A percentile compares a stretch with the other conserved stretches of the same genome.
Evolutionary conservation across 108 stramenopile genomes (phyloP).

Genomic region (Cyclotella cryptica): DNA sequence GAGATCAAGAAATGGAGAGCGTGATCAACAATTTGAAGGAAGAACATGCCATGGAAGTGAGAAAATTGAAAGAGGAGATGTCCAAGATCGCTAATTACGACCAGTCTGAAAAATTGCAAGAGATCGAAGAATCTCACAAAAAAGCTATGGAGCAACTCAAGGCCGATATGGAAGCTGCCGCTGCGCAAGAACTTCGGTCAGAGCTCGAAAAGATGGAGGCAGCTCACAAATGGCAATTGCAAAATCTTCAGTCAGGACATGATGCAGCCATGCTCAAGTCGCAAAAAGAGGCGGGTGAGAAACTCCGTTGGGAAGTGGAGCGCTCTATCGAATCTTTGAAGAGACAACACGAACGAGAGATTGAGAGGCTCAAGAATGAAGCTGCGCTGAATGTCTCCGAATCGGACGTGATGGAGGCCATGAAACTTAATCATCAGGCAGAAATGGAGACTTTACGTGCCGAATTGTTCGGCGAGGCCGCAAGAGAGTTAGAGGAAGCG

Average conservation of each 20-base stretch:
- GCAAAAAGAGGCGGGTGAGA: slow-evolving; percentile 26
- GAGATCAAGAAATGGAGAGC: slow-evolving; percentile 3
- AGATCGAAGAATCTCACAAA: slow-evolving; percentile 21
- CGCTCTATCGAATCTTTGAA: slow-evolving; percentile 20
- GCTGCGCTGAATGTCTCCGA: background rate
- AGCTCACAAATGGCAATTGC: slow-evolving; percentile 11
- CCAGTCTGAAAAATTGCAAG: slow-evolving; percentile 4
- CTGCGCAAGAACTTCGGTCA: slow-evolving; percentile 9
- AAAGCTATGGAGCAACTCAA: slow-evolving; percentile 25
- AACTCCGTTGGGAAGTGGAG: slow-evolving; percentile 17
- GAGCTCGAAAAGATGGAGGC: slow-evolving; percentile 28
- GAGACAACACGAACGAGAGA: slow-evolving; percentile 24
- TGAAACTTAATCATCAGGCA: slow-evolving; percentile 26
- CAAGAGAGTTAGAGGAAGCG: slow-evolving; percentile 13
- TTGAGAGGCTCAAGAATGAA: slow-evolving; percentile 18
- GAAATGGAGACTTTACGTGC: slow-evolving; percentile 25
- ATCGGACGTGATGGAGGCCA: slow-evolving; percentile 10
- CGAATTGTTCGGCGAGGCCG: slow-evolving; percentile 8
- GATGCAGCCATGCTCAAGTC: slow-evolving; percentile 7
- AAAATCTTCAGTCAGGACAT: slow-evolving; percentile 22
- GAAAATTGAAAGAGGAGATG: slow-evolving; percentile 27
- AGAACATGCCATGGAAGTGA: slow-evolving; percentile 10
- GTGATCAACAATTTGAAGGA: slow-evolving; percentile 6
- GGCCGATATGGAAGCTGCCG: slow-evolving; percentile 17
- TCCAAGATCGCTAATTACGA: slow-evolving; percentile 11